Percentiles rank a stretch among this genome's conserved stretches.
These are phyloP conservation scores for Entonaema liquescens DNA, from an alignment of 495 filamentous ascomycete genomes.

Conservation along the genomic window DNA sequence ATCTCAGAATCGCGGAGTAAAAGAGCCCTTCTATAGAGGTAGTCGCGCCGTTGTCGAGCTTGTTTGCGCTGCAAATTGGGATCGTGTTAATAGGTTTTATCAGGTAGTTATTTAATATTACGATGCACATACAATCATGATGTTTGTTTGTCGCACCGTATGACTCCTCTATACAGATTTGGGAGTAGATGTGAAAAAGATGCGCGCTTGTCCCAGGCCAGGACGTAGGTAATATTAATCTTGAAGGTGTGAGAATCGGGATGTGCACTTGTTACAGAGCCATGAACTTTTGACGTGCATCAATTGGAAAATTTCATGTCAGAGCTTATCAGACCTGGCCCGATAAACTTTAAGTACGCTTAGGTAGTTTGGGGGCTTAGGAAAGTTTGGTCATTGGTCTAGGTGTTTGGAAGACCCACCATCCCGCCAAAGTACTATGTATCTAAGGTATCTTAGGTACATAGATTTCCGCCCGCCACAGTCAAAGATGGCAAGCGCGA, in stretches of 20 bases:
- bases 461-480: conserved; percentile 39
- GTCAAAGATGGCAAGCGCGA: conserved; percentile 39
- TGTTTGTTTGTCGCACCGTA: neutral
- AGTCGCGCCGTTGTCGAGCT: conserved; percentile 88
- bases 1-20: conserved; percentile 91
- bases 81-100: conserved; percentile 35
- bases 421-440: conserved; percentile 36
- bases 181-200: neutral
- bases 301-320: conserved; percentile 37
- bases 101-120: neutral
- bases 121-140: conserved; percentile 40
- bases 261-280: neutral
- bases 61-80: conserved; percentile 63
- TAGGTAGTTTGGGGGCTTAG: conserved; percentile 1
- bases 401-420: conserved; percentile 16
- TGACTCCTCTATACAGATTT: neutral
- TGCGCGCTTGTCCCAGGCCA: neutral
- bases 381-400: conserved; percentile 21
- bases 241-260: neutral
- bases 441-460: neutral
- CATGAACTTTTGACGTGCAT: conserved; percentile 16
- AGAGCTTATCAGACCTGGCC: conserved; percentile 24
- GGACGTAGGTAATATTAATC: neutral
- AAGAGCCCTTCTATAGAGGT: conserved; percentile 77
- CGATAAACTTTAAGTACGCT: conserved; percentile 10